Conservation (phyloP, 2,329 filamentous ascomycete genomes). For the Microcyclosporella mali region DNA sequence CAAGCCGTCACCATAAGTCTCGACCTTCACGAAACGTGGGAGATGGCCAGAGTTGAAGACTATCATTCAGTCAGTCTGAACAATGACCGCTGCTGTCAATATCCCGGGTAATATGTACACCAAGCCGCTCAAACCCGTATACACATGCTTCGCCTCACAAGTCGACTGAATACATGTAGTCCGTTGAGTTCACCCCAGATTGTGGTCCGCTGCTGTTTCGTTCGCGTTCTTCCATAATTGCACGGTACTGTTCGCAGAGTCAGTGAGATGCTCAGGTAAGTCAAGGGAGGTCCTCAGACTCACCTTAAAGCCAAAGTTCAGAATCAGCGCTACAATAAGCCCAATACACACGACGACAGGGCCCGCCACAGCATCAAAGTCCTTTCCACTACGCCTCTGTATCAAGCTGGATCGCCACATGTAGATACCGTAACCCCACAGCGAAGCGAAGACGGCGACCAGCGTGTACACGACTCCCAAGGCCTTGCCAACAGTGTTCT, state of each 20-base stretch:
- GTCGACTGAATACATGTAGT: constrained; percentile 5
- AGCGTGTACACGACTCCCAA: constrained; percentile 78
- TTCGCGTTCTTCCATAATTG: constrained; percentile 15
- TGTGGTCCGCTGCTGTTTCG: constrained; percentile 2
- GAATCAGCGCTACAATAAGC: constrained; percentile 66
- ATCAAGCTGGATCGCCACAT: constrained; percentile 73
- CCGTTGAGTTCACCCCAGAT: constrained; percentile 4
- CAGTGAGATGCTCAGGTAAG: not conserved
- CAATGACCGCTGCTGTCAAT: no score
- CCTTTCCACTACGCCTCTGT: constrained; percentile 74
- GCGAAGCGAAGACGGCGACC: constrained; percentile 75
- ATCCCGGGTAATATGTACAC: no score
- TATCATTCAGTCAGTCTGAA: no score
- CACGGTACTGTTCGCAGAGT: constrained; percentile 14
- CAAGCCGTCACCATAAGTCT: no score
- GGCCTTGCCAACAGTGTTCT: constrained; percentile 65
- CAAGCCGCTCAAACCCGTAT: not conserved
- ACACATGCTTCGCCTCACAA: constrained; percentile 2
- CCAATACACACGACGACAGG: constrained; percentile 77
- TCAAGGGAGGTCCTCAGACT: not conserved
- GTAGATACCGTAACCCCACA: constrained; percentile 84
- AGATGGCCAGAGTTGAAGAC: no score
- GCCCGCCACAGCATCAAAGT: constrained; percentile 85
- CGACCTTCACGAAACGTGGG: no score
- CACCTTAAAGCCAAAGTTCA: constrained; percentile 81